Evolutionary conservation across 1,139 yeast species (phyloP).

Genomic region (Nakaseomyces bracarensis): DNA sequence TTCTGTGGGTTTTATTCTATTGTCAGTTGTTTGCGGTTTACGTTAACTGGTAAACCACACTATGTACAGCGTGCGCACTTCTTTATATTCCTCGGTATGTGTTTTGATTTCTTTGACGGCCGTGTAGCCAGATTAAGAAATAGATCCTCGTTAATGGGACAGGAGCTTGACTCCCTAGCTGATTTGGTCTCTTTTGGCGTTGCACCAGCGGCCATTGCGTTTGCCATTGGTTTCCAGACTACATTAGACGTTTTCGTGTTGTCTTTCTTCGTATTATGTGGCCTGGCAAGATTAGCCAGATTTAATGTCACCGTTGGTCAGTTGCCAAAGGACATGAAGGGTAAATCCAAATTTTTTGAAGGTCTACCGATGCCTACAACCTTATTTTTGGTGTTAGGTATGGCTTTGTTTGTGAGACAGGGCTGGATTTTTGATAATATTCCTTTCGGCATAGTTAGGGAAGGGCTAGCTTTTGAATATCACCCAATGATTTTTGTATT

Average conservation of each 20-base stretch:
- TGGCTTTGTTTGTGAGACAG: constrained; percentile 57
- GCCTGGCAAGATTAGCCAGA: constrained; percentile 86
- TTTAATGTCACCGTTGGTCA: constrained; percentile 90
- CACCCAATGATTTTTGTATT: constrained; percentile 65
- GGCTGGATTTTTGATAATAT: constrained; percentile 39
- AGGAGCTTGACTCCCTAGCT: constrained; percentile 92
- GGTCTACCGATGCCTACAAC: constrained; percentile 95
- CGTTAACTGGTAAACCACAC: constrained; percentile 55
- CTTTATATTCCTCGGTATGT: constrained; percentile 78
- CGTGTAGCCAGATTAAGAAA: constrained; percentile 92
- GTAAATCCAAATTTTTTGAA: constrained; percentile 79
- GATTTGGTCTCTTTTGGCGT: constrained; percentile 90
- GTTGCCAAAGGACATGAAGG: constrained; percentile 78
- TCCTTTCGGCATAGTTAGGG: constrained; percentile 57
- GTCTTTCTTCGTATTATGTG: constrained; percentile 84
- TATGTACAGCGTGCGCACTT: constrained; percentile 86
- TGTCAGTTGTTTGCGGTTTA: constrained; percentile 73
- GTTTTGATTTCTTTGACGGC: constrained; percentile 94
- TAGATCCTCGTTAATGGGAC: constrained; percentile 91
- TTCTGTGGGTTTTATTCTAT: constrained; percentile 86
- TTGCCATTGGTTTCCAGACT: constrained; percentile 80
- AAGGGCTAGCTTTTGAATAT: constrained; percentile 54
- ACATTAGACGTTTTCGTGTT: constrained; percentile 70
- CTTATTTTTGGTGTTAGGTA: constrained; percentile 57
- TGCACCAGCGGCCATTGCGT: constrained; percentile 88